Evolutionary conservation across 2,329 filamentous ascomycete genomes (phyloP).

Genomic region (Chrysosporium queenslandicum): DNA sequence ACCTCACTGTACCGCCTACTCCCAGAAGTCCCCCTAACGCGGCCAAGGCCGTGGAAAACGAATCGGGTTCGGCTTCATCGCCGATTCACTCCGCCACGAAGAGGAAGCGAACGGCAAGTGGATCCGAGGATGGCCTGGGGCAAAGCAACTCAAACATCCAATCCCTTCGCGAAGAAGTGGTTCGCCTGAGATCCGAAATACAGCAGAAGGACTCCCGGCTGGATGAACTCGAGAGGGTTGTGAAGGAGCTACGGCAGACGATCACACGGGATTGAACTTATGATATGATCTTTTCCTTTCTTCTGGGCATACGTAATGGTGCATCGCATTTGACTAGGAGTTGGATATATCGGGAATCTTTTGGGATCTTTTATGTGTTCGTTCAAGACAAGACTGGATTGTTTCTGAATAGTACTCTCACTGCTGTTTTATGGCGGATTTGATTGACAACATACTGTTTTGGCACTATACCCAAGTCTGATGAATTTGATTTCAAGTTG

Average conservation of each 20-base stretch:
- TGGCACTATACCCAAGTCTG: no score
- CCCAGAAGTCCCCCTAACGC: neutral
- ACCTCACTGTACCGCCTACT: neutral
- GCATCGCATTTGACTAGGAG: neutral
- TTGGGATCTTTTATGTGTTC: neutral
- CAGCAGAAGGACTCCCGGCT: conserved; percentile 44
- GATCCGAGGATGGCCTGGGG: conserved; percentile 22
- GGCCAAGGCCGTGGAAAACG: neutral
- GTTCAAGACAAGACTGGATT: neutral
- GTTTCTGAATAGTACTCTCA: neutral
- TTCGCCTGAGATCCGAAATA: conserved; percentile 56
- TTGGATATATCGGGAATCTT: neutral
- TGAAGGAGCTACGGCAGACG: conserved; percentile 14
- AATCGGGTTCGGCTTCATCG: neutral
- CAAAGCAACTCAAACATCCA: conserved; percentile 29
- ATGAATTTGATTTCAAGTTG: no score
- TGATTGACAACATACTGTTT: no score
- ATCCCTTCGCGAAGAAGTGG: conserved; percentile 52
- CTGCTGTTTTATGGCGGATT: no score
- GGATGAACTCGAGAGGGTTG: conserved; percentile 29
- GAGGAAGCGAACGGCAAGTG: conserved; percentile 23
- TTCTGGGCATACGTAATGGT: conserved; percentile 1
- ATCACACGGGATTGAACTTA: conserved; percentile 4
- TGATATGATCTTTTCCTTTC: neutral
- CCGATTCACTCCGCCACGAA: conserved; percentile 20